These are phyloP conservation scores for Ambrosia artemisiifolia DNA, from an alignment of 129 eudicot species.

Conservation along the genomic window DNA sequence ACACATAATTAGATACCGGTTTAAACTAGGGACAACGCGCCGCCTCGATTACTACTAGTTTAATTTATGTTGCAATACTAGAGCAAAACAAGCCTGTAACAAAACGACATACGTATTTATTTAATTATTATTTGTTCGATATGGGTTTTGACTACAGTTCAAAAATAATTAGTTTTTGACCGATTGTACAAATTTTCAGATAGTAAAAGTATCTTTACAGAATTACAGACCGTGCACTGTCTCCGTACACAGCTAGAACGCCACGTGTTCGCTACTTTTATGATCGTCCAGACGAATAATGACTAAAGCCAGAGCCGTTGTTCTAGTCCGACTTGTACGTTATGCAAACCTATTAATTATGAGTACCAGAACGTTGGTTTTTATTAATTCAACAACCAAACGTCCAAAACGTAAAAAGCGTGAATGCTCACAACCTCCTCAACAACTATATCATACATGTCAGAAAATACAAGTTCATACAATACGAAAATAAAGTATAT, in stretches of 20 bases:
- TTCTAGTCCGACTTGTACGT: not conserved
- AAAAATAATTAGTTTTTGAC: too few relatives aligned
- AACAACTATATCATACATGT: constrained; percentile 2
- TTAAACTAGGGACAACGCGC: too few relatives aligned
- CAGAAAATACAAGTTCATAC: not conserved
- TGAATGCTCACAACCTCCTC: constrained; percentile 15
- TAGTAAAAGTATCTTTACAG: not conserved
- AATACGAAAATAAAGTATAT: too few relatives aligned
- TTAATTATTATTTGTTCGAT: too few relatives aligned
- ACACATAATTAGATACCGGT: too few relatives aligned
- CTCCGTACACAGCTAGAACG: not conserved
- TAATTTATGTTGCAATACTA: too few relatives aligned
- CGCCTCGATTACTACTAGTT: too few relatives aligned
- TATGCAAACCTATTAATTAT: constrained; percentile 5
- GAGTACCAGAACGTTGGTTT: not conserved
- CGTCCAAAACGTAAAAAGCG: constrained; percentile 9
- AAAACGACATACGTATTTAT: too few relatives aligned
- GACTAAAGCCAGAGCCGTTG: constrained; percentile 8
- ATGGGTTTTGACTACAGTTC: too few relatives aligned
- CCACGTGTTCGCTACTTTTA: not conserved
- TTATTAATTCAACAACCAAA: constrained; percentile 21
- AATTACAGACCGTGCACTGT: not conserved
- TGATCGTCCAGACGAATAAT: constrained; percentile 5
- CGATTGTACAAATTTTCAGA: not conserved
- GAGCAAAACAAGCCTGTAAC: too few relatives aligned